Base-by-base conservation (phyloP, 495 filamentous ascomycete genomes). In the Opeltia flavorubescens region DNA sequence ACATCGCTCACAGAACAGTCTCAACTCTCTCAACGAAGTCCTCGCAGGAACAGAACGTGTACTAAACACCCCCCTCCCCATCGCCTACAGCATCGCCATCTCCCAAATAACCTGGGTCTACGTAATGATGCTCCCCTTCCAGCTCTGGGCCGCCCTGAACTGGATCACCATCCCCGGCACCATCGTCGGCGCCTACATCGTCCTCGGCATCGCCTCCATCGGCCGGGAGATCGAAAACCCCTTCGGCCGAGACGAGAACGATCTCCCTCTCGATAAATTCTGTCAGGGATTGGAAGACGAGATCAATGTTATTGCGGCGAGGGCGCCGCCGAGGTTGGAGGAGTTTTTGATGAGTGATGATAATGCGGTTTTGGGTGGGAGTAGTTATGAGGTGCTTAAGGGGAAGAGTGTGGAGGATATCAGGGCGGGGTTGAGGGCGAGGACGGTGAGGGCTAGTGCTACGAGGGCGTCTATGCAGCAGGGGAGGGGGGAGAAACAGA, bases 111-210 rank as follows among this genome's bases (percentile, higher is more conserved):
- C 86, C 28, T 89, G 84, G 83, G 72, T 89, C 40, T 94, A 93
- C 62, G 77, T 93, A 36, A 60, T 88, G 24, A 63, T 86, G 3
- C 75, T 94, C 2, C 87, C 87, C 5, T 93, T 93, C 75, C 87
- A 94, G 57, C 74, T 94, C 7, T 77, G 72, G 52, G 50, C 59
- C 1, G 52, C 61, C 2, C 69, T 89, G 0, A 56, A 59, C 3
- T 93, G 81, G 80, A 71, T 87, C 38, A 83, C 86, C n/a, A 89
- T 94, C 49, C 87, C 87, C 1, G 86, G 78, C 15, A 84, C 86
- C 12, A 69, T 93, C 20, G 65, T 78, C n/a, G 82, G 84, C 15
- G 83, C 85, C 5, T 93, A 94, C 59, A 91, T 93, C 50, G 89
- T 94, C 58, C 74, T 94, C 49, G 86, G 83, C n/a, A 78, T 94